Conservation (phyloP, 208 protist genomes). For the Angomonas ambiguus region DNA sequence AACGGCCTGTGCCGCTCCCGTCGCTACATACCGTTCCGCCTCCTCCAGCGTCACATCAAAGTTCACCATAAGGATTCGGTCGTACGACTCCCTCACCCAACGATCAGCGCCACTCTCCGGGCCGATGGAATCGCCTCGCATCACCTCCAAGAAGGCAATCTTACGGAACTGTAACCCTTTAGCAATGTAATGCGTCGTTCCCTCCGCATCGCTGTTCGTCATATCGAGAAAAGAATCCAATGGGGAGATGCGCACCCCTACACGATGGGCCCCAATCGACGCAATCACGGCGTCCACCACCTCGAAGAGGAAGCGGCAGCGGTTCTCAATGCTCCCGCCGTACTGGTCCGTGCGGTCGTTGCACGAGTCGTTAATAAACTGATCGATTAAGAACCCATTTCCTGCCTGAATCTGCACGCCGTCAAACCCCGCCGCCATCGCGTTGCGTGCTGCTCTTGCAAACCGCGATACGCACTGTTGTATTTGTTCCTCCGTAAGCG, state of each 20-base stretch:
- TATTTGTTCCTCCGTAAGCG: slow-evolving; percentile 35
- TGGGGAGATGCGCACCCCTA: slow-evolving; percentile 36
- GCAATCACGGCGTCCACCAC: slow-evolving; percentile 31
- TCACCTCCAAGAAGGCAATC: slow-evolving; percentile 22
- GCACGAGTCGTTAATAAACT: slow-evolving; percentile 43
- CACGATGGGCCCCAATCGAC: slow-evolving; percentile 18
- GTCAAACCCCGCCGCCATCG: slow-evolving; percentile 61
- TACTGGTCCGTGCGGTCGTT: slow-evolving; percentile 69
- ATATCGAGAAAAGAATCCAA: slow-evolving; percentile 7
- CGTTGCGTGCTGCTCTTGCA: slow-evolving; percentile 33
- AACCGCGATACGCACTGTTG: slow-evolving; percentile 23
- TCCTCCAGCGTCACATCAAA: slow-evolving; percentile 19
- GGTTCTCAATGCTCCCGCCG: slow-evolving; percentile 61
- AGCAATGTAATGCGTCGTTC: slow-evolving; percentile 9
- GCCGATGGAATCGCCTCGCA: neutral
- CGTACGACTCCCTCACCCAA: slow-evolving; percentile 21
- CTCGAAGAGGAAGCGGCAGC: slow-evolving; percentile 36
- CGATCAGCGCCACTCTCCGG: neutral
- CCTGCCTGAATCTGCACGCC: slow-evolving; percentile 70
- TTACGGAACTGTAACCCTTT: slow-evolving; percentile 17
- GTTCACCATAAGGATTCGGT: slow-evolving; percentile 15
- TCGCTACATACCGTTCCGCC: slow-evolving; percentile 18
- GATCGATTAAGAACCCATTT: slow-evolving; percentile 73
- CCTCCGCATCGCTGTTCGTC: slow-evolving; percentile 16
- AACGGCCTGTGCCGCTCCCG: slow-evolving; percentile 22